phyloP scores from a whole-genome alignment of 345 rosid genomes.

The Gossypium thurberi region DNA sequence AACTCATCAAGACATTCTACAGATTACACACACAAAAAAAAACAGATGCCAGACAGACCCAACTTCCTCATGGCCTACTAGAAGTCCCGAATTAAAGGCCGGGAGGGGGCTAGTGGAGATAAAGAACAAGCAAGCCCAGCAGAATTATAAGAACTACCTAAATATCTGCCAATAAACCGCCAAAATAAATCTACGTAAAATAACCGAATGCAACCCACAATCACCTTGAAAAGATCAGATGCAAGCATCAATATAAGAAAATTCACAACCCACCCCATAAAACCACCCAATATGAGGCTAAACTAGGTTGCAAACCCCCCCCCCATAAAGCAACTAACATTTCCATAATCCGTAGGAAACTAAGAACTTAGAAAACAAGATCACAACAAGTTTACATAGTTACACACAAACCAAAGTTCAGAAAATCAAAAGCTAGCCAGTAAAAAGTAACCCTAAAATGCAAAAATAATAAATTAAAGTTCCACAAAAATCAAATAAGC shows the following conservation, averaged over 20 bases:
- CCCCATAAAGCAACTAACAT: background rate
- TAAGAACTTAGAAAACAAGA: background rate
- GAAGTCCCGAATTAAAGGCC: background rate
- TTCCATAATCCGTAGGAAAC: background rate
- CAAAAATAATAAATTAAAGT: background rate
- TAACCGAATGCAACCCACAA: background rate
- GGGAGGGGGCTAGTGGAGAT: background rate
- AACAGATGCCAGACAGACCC: background rate
- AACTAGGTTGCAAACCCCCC: background rate
- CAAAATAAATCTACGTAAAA: background rate
- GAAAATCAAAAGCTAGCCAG: background rate
- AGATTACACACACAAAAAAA: background rate
- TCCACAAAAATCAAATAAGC: background rate
- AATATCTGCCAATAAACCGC: background rate
- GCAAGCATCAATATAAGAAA: background rate
- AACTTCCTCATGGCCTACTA: background rate
- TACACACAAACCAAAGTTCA: background rate
- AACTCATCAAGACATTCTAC: background rate
- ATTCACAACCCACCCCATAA: conserved; percentile 1
- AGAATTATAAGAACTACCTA: background rate
- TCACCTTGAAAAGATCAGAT: background rate
- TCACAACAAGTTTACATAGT: background rate
- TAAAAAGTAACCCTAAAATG: background rate
- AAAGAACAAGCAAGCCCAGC: background rate
- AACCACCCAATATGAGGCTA: background rate